Conservation (phyloP, 176 grass and related monocot species). For the Eleusine indica region DNA sequence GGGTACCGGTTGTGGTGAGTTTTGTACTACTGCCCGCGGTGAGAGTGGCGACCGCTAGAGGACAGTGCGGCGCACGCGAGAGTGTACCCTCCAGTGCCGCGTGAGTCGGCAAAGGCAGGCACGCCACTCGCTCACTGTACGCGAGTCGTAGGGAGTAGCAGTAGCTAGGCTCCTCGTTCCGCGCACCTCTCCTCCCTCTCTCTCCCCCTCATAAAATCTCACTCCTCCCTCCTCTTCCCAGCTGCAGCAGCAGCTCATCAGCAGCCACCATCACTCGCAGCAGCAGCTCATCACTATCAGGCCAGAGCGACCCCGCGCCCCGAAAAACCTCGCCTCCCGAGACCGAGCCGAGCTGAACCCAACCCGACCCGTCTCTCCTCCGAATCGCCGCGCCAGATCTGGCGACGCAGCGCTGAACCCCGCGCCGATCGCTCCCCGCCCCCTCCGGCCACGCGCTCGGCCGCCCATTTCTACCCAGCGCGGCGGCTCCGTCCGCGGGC, state of each 20-base stretch:
- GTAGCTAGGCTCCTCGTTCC: constrained; percentile 9
- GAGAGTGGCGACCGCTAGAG: neutral
- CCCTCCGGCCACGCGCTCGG: neutral
- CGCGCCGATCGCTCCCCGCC: neutral
- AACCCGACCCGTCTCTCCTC: neutral
- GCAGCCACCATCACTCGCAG: neutral
- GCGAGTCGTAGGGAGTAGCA: too few relatives aligned
- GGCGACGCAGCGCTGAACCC: neutral
- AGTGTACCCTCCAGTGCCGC: too few relatives aligned
- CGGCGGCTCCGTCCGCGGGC: neutral
- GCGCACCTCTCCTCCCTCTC: neutral
- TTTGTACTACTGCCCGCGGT: too few relatives aligned
- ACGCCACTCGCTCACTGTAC: neutral
- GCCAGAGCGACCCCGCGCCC: neutral
- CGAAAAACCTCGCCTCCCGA: neutral
- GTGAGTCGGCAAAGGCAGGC: neutral
- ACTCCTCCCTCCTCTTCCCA: neutral
- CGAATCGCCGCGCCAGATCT: constrained; percentile 30
- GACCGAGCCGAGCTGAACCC: neutral
- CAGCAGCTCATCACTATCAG: neutral
- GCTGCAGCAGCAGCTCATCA: neutral
- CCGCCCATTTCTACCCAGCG: neutral
- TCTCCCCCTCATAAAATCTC: constrained; percentile 27
- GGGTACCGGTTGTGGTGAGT: neutral
- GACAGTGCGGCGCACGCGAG: constrained; percentile 3